Evolutionary conservation across 108 stramenopile species (phyloP).

Genomic region (Nannochloropsis gaditana): DNA sequence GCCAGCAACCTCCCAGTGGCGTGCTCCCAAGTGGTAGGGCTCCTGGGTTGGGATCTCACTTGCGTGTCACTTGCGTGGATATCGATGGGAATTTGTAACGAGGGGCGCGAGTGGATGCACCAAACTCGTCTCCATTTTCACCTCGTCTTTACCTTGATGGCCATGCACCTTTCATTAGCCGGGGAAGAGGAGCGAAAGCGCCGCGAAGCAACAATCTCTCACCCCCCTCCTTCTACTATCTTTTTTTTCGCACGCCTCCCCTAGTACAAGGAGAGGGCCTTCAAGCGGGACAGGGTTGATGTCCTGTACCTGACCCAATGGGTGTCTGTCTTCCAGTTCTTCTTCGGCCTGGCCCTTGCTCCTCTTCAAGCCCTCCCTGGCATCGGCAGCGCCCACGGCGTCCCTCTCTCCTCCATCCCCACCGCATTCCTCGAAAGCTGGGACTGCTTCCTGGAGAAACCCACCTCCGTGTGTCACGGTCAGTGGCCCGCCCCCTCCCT

Average conservation of each 20-base stretch:
- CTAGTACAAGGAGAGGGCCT: conserved; percentile 33
- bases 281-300: conserved; percentile 23
- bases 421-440: background rate
- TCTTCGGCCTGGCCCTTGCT: conserved; percentile 22
- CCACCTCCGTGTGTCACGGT: background rate
- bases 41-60: too few species aligned
- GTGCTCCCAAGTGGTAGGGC: conserved; percentile 21
- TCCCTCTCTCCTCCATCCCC: background rate
- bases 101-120: too few species aligned
- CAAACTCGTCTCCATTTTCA: too few species aligned
- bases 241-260: background rate
- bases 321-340: conserved; percentile 31
- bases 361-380: conserved; percentile 25
- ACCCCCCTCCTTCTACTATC: background rate
- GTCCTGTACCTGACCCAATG: conserved; percentile 37
- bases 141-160: too few species aligned
- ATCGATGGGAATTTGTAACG: too few species aligned
- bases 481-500: background rate
- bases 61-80: too few species aligned
- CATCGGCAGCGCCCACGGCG: conserved; percentile 17
- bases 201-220: too few species aligned
- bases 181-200: too few species aligned
- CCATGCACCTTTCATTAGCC: too few species aligned
- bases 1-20: conserved; percentile 25
- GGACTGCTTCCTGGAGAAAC: background rate